Conservation (phyloP, 2,329 filamentous ascomycete genomes). For the Didymella sp. region DNA sequence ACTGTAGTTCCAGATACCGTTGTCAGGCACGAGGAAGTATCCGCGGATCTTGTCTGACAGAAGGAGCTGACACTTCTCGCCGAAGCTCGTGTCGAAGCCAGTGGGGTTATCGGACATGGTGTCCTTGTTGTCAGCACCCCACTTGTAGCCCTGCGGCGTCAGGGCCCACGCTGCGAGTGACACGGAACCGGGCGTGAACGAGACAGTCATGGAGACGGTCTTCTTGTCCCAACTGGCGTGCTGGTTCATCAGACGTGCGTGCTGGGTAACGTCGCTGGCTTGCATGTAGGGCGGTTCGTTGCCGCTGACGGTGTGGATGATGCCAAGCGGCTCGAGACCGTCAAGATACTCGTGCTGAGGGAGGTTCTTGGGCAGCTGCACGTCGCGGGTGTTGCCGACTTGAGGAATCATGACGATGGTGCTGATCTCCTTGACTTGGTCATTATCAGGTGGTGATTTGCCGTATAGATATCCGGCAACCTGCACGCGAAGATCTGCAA, state of each 20-base stretch:
- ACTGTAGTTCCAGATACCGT: slow-evolving; percentile 93
- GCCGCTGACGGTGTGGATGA: slow-evolving; percentile 94
- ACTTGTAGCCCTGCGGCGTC: slow-evolving; percentile 91
- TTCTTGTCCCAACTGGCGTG: slow-evolving; percentile 86
- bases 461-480: slow-evolving; percentile 97
- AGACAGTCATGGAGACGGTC: slow-evolving; percentile 92
- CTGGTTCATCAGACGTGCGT: slow-evolving; percentile 84
- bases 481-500: slow-evolving; percentile 94
- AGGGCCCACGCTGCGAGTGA: slow-evolving; percentile 93
- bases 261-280: slow-evolving; percentile 90
- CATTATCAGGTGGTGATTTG: slow-evolving; percentile 88
- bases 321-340: slow-evolving; percentile 84
- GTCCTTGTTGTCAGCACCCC: slow-evolving; percentile 97
- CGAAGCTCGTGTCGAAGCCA: slow-evolving; percentile 90
- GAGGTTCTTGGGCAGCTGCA: slow-evolving; percentile 87
- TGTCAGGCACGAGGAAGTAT: slow-evolving; percentile 94
- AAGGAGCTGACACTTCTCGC: slow-evolving; percentile 92
- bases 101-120: slow-evolving; percentile 89
- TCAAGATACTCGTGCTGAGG: slow-evolving; percentile 92
- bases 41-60: slow-evolving; percentile 93
- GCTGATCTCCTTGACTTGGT: slow-evolving; percentile 94
- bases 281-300: slow-evolving; percentile 98
- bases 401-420: slow-evolving; percentile 98
- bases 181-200: slow-evolving; percentile 95
- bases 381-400: slow-evolving; percentile 89